Evolutionary conservation across 345 rosid genomes (phyloP).

Genomic region (Lepidium sativum): DNA sequence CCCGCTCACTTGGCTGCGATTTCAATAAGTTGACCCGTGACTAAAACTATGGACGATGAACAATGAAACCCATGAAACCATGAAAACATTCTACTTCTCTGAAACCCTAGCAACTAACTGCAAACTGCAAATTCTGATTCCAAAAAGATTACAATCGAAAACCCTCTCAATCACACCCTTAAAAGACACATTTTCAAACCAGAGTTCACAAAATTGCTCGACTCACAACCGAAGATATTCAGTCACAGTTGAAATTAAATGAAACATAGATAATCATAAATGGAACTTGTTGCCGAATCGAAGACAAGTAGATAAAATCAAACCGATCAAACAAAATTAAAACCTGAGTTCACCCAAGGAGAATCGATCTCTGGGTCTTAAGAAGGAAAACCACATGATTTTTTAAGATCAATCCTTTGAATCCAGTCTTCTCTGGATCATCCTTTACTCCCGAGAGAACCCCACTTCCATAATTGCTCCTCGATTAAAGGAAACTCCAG

Average conservation of each 20-base stretch:
- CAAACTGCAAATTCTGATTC: not conserved
- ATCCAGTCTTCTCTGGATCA: conserved; percentile 23
- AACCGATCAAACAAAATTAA: not conserved
- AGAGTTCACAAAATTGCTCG: not conserved
- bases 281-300: not conserved
- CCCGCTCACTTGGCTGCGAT: not conserved
- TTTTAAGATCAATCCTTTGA: conserved; percentile 26
- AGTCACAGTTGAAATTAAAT: not conserved
- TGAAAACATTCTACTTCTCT: not conserved
- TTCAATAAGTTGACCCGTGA: not conserved
- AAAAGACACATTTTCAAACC: not conserved
- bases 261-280: not conserved
- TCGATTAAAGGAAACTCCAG: not conserved
- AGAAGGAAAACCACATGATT: conserved; percentile 87
- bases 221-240: not conserved
- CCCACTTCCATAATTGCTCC: conserved; percentile 15
- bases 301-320: not conserved
- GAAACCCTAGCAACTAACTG: conserved; percentile 3
- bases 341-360: conserved; percentile 94
- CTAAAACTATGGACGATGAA: not conserved
- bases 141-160: not conserved
- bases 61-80: not conserved
- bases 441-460: conserved; percentile 24
- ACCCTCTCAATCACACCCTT: not conserved
- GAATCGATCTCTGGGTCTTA: conserved; percentile 93